Conservation (phyloP, 768 basidiomycete genomes). For the Collybiopsis luxurians region DNA sequence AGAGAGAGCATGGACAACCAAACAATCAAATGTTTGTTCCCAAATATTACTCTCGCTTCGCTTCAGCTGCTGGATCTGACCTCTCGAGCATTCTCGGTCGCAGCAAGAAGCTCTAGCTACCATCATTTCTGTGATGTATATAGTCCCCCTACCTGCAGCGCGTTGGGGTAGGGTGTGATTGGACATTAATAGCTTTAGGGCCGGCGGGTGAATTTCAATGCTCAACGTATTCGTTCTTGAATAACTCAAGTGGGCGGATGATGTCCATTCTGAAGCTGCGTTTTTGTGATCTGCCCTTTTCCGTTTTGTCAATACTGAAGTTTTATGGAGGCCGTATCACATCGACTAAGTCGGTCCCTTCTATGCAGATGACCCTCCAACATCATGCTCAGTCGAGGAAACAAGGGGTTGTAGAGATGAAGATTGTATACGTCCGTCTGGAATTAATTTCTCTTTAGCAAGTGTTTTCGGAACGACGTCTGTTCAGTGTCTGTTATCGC, state of each 20-base stretch:
- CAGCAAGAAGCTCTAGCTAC: constrained; percentile 25
- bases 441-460: constrained; percentile 20
- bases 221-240: too few species aligned
- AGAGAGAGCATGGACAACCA: too few species aligned
- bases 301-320: constrained; percentile 52
- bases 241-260: constrained; percentile 55
- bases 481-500: constrained; percentile 50
- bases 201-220: constrained; percentile 29
- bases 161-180: constrained; percentile 34
- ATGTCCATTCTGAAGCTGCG: constrained; percentile 35
- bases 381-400: constrained; percentile 47
- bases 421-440: constrained; percentile 37
- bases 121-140: background rate
- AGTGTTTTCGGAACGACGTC: background rate
- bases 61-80: too few species aligned
- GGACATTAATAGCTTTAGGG: constrained; percentile 47
- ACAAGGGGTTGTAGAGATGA: constrained; percentile 42
- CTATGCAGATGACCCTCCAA: constrained; percentile 36
- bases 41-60: too few species aligned
- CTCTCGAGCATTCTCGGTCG: too few species aligned
- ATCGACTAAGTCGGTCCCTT: too few species aligned
- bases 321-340: too few species aligned
- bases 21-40: too few species aligned
- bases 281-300: constrained; percentile 37
- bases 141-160: constrained; percentile 4